These are phyloP conservation scores for Acephala macrosclerotiorum DNA, from an alignment of 2,329 filamentous ascomycete genomes.

Conservation along the genomic window DNA sequence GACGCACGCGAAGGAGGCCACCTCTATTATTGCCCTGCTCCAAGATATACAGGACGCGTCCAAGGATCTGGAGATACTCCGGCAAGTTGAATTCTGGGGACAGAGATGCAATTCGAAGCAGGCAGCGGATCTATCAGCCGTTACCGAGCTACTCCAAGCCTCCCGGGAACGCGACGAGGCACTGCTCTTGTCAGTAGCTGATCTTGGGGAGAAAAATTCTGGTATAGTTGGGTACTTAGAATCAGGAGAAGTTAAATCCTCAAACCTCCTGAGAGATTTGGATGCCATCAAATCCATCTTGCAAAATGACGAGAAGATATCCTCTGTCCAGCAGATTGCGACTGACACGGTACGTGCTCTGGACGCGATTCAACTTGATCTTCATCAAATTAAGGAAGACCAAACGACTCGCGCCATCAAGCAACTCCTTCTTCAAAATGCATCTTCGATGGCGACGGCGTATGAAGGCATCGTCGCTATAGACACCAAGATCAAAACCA, in stretches of 20 bases:
- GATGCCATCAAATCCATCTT: constrained; percentile 10
- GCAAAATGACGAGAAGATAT: neutral
- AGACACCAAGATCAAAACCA: constrained; percentile 23
- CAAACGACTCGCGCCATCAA: constrained; percentile 9
- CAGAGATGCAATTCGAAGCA: constrained; percentile 17
- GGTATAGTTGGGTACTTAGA: neutral
- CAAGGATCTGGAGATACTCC: constrained; percentile 22
- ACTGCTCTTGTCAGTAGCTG: constrained; percentile 1
- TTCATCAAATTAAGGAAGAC: constrained; percentile 18
- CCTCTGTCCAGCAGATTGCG: neutral
- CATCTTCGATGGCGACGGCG: constrained; percentile 20
- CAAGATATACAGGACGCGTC: constrained; percentile 16
- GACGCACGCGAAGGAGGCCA: neutral
- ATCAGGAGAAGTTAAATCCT: constrained; percentile 4
- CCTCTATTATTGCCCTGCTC: constrained; percentile 7
- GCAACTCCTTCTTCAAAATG: constrained; percentile 13
- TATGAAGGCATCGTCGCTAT: constrained; percentile 23
- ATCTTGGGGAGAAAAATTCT: constrained; percentile 1
- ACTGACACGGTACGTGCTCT: neutral
- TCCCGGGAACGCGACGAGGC: constrained; percentile 11
- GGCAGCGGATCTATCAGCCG: neutral
- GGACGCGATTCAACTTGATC: neutral
- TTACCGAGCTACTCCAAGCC: constrained; percentile 9
- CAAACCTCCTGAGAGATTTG: neutral
- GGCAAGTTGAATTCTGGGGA: constrained; percentile 18